These are phyloP conservation scores for Eragrostis tef DNA, from an alignment of 202 grass and related monocot genomes.

Conservation along the genomic window DNA sequence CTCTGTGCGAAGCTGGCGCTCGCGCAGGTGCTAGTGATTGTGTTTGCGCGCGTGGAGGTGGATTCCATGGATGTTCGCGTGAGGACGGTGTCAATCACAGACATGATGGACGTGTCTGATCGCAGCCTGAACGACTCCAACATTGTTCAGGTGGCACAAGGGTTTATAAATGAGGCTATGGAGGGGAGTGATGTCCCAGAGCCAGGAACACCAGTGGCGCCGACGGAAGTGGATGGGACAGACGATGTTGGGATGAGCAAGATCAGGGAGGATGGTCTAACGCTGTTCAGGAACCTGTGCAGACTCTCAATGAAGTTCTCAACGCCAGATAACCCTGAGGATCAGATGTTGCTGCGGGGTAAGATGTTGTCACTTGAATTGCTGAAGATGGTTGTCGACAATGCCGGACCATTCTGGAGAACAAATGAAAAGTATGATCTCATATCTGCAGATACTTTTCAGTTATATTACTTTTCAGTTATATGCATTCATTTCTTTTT, in stretches of 20 bases:
- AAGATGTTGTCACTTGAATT: constrained; percentile 91
- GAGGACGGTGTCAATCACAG: constrained; percentile 66
- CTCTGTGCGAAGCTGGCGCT: constrained; percentile 88
- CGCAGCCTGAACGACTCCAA: constrained; percentile 91
- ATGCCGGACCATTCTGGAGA: constrained; percentile 74
- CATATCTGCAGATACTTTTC: not conserved
- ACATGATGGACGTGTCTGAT: constrained; percentile 98
- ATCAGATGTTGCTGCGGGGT: constrained; percentile 76
- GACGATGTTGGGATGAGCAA: constrained; percentile 52
- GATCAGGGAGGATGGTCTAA: constrained; percentile 81
- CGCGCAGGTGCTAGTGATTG: constrained; percentile 72
- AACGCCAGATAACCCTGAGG: constrained; percentile 73
- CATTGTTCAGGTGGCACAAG: constrained; percentile 72
- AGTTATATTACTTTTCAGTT: constrained; percentile 42
- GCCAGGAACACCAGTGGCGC: too few species aligned
- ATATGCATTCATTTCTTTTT: constrained; percentile 10
- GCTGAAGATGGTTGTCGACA: constrained; percentile 79
- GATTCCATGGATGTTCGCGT: constrained; percentile 66
- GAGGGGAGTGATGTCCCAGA: constrained; percentile 64
- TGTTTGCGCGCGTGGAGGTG: constrained; percentile 63
- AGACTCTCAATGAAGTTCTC: constrained; percentile 97
- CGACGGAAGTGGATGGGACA: constrained; percentile 24
- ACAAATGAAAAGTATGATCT: constrained; percentile 70
- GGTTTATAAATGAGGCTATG: constrained; percentile 92
- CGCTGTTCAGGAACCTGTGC: constrained; percentile 86